Conservation (phyloP, 352 stramenopile species). For the Phytophthora pseudosyringae region DNA sequence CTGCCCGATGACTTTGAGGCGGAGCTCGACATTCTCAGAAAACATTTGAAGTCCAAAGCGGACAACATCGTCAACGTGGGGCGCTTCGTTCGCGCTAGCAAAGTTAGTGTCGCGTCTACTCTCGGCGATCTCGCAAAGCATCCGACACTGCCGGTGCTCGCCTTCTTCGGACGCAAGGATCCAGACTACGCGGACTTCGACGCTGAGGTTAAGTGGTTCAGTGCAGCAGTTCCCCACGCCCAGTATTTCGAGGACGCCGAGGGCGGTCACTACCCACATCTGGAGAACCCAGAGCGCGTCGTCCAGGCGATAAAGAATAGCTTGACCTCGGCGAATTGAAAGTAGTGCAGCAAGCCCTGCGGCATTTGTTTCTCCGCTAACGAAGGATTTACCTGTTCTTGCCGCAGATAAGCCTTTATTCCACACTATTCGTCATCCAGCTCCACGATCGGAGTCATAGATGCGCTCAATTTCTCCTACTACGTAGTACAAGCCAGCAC, state of each 20-base stretch:
- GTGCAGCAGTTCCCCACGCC: constrained; percentile 26
- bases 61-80: constrained; percentile 39
- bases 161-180: constrained; percentile 46
- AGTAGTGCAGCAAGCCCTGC: neutral
- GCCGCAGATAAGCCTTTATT: neutral
- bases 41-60: constrained; percentile 25
- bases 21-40: constrained; percentile 32
- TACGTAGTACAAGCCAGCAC: no score
- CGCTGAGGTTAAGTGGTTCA: constrained; percentile 42
- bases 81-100: constrained; percentile 30
- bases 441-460: no score
- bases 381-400: no score
- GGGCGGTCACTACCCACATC: constrained; percentile 46
- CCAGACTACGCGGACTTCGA: constrained; percentile 44
- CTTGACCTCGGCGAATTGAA: neutral
- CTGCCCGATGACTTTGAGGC: constrained; percentile 32
- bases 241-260: constrained; percentile 26
- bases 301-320: constrained; percentile 21
- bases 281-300: constrained; percentile 37
- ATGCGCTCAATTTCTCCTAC: no score
- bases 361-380: neutral
- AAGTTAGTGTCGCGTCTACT: constrained; percentile 30
- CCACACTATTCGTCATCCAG: no score
- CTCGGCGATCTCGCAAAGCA: constrained; percentile 16
- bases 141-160: constrained; percentile 29